Base-by-base conservation (phyloP, 2,329 filamentous ascomycete species). In the Cytospora paraplurivora region DNA sequence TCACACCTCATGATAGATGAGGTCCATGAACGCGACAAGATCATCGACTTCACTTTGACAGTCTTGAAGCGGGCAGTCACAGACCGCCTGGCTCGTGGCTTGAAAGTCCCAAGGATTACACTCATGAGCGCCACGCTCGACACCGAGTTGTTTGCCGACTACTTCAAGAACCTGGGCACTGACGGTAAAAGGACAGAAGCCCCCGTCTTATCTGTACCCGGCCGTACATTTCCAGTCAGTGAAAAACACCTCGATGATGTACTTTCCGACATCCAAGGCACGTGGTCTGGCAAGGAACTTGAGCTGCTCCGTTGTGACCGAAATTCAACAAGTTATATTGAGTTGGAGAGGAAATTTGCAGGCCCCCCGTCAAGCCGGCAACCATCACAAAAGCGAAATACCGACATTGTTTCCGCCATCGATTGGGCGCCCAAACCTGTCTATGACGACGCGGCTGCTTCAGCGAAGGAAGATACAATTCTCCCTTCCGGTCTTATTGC, bases 1-100 rank as follows among this genome's bases (percentile, higher is more conserved):
- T 80, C 80, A 4, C 80, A 84, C 67, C 71, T 84, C 19, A 68
- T 84, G 49, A 76, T 84, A 62, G 81, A 84, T 66, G 82, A 84
- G 69, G 79, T 82, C 21, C 63, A 65, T 34, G 63, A 65, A 33
- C 50, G 63, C 17, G 56, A 63, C 19, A 59, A 53, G 19, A 52
- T 54, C 37, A 56, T 63, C 13, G 63, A 65, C 52, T 65, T 63
- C 32, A 56, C 59, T 37, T 34, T 65, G 15, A 59, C 51, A 35
- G 51, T 59, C 27, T 35, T 65, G 13, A 65, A 65, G 34, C 37
- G 47, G 17, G 59, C 52, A 21, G 51, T 65, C 35, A 33, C 60
- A 13, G 52, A 33, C n/a, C 63, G 63, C 52, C 44, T 32, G 12
- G 60, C 60, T n/a, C 56, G 50, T 2, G 63, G 60, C 15, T 59